Percentiles rank a stretch among this genome's conserved stretches.
These are phyloP conservation scores for Wickerhamiella occidentalis DNA, from an alignment of 805 yeast genomes.

Conservation along the genomic window DNA sequence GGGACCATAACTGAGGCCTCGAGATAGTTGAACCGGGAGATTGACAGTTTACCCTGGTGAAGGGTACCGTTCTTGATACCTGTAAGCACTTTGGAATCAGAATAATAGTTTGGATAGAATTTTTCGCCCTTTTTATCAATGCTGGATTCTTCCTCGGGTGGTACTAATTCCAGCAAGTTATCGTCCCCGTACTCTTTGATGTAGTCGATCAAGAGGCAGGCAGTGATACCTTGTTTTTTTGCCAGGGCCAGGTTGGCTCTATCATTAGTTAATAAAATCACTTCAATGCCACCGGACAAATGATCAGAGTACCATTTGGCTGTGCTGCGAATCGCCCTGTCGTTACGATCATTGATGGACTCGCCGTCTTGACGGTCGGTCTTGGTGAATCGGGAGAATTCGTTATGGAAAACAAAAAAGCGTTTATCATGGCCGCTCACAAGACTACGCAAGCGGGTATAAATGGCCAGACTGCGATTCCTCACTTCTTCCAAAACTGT, in stretches of 20 bases:
- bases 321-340: conserved; percentile 71
- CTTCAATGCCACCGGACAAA: conserved; percentile 29
- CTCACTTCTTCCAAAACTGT: conserved; percentile 89
- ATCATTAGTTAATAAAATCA: conserved; percentile 59
- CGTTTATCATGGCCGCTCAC: conserved; percentile 58
- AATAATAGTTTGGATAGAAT: conserved; percentile 63
- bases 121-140: conserved; percentile 35
- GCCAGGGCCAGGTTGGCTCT: conserved; percentile 51
- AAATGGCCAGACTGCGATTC: conserved; percentile 76
- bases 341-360: conserved; percentile 78
- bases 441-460: conserved; percentile 66
- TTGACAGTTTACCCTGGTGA: conserved; percentile 70
- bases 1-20: conserved; percentile 72
- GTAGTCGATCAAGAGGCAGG: conserved; percentile 55
- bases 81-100: conserved; percentile 74
- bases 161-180: conserved; percentile 33
- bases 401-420: conserved; percentile 86
- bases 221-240: conserved; percentile 37
- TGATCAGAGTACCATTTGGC: conserved; percentile 65
- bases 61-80: conserved; percentile 80
- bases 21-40: conserved; percentile 74
- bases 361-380: conserved; percentile 53
- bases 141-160: conserved; percentile 53
- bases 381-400: conserved; percentile 63
- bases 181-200: conserved; percentile 59